Evolutionary conservation across 2,329 filamentous ascomycete genomes (phyloP).

Genomic region (Fusarium sp.): DNA sequence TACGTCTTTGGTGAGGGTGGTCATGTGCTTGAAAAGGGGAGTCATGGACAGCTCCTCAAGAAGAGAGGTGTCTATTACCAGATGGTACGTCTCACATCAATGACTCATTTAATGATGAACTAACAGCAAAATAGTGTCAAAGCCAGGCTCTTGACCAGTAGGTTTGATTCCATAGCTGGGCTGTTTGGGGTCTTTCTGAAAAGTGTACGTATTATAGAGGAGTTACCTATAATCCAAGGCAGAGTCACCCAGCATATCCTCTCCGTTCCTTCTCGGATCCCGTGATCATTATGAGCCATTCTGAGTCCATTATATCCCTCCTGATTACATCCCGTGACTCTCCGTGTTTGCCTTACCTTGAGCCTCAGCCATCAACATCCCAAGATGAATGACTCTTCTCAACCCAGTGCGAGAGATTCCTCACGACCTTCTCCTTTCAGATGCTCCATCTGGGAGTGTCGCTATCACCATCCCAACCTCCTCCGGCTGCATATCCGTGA

Average conservation of each 20-base stretch:
- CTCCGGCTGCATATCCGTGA: constrained; percentile 8
- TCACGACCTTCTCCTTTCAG: not conserved
- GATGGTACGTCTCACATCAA: constrained; percentile 60
- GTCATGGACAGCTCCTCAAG: constrained; percentile 62
- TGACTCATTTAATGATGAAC: not conserved
- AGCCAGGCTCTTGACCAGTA: constrained; percentile 68
- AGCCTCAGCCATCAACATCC: not conserved
- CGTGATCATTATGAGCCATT: not conserved
- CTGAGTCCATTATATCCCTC: not conserved
- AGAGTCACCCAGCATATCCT: not conserved
- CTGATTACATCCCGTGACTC: constrained; percentile 6
- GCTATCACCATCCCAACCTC: constrained; percentile 12
- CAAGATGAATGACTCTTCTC: not conserved
- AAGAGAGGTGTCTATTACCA: constrained; percentile 67
- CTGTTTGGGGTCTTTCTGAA: not conserved
- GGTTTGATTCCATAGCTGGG: not conserved
- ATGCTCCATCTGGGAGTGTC: constrained; percentile 10
- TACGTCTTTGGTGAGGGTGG: constrained; percentile 77
- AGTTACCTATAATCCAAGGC: not conserved
- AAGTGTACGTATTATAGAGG: not conserved
- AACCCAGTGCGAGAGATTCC: constrained; percentile 23
- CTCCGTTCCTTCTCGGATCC: not conserved
- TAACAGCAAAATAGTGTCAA: constrained; percentile 61
- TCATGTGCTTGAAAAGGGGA: constrained; percentile 66
- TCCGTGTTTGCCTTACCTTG: not conserved